These are phyloP conservation scores for Pichia manshurica DNA, from an alignment of 805 yeast genomes.

Conservation along the genomic window DNA sequence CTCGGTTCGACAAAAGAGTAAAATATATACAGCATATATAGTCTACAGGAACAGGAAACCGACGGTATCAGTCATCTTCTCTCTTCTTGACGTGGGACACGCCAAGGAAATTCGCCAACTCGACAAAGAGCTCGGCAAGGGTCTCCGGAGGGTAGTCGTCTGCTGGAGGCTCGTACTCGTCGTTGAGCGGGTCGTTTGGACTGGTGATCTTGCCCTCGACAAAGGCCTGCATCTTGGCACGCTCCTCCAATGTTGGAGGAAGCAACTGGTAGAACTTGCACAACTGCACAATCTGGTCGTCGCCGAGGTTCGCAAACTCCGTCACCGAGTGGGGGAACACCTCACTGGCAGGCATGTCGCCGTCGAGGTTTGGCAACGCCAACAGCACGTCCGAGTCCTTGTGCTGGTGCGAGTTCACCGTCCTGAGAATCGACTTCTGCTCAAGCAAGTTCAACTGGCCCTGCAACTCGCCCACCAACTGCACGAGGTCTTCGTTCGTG, in stretches of 20 bases:
- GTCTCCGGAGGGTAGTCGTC: constrained; percentile 41
- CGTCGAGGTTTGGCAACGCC: constrained; percentile 73
- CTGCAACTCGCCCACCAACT: constrained; percentile 84
- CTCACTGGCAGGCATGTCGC: constrained; percentile 52
- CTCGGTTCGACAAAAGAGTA: constrained; percentile 12
- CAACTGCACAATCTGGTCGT: constrained; percentile 44
- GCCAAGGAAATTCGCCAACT: constrained; percentile 66
- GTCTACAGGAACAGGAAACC: background rate
- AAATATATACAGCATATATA: background rate
- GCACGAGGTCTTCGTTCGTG: constrained; percentile 79
- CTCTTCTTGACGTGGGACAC: constrained; percentile 13
- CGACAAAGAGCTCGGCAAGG: constrained; percentile 50
- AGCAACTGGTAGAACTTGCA: constrained; percentile 72
- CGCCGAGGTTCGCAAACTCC: constrained; percentile 44
- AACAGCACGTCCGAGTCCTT: constrained; percentile 45
- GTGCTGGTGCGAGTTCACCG: constrained; percentile 52
- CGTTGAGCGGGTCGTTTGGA: constrained; percentile 27
- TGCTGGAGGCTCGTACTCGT: constrained; percentile 27
- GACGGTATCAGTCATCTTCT: background rate
- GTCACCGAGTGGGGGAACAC: constrained; percentile 54
- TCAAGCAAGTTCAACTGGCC: constrained; percentile 78
- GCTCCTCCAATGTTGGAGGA: constrained; percentile 56
- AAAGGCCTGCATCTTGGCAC: constrained; percentile 44
- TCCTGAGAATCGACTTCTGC: constrained; percentile 67
- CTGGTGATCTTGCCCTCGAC: constrained; percentile 44